These are phyloP conservation scores for Magnolia kwangsiensis DNA, from an alignment of 164 flowering plant species.

Conservation along the genomic window DNA sequence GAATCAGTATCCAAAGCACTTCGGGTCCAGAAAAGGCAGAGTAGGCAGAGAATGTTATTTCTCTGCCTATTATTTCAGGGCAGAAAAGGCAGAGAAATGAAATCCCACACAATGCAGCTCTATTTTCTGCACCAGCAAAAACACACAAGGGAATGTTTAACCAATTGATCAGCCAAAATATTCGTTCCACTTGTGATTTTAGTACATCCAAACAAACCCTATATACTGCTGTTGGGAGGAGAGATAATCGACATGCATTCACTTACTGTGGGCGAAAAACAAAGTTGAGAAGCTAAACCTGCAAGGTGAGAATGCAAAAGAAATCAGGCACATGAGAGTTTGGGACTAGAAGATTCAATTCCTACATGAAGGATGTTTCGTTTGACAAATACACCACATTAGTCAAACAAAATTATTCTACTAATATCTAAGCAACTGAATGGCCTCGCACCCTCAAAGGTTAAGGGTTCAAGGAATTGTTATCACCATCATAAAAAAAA, in stretches of 20 bases:
- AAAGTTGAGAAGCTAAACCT: conserved; percentile 85
- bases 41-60: too few species aligned
- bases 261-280: conserved; percentile 80
- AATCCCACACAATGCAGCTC: neutral
- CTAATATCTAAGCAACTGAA: neutral
- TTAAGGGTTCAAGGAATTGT: neutral
- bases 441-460: neutral
- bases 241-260: neutral
- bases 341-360: neutral
- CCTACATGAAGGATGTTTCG: neutral
- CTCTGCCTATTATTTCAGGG: neutral
- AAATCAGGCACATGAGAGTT: neutral
- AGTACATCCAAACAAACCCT: neutral
- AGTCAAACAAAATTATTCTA: too few species aligned
- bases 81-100: neutral
- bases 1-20: neutral
- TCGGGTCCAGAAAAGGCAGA: neutral
- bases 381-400: neutral
- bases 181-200: neutral
- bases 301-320: conserved; percentile 24
- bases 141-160: neutral
- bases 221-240: neutral
- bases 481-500: neutral
- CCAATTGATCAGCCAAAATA: neutral
- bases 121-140: too few species aligned